These are phyloP conservation scores for Fusarium dimerum DNA, from an alignment of 2,329 filamentous ascomycete species.

Conservation along the genomic window DNA sequence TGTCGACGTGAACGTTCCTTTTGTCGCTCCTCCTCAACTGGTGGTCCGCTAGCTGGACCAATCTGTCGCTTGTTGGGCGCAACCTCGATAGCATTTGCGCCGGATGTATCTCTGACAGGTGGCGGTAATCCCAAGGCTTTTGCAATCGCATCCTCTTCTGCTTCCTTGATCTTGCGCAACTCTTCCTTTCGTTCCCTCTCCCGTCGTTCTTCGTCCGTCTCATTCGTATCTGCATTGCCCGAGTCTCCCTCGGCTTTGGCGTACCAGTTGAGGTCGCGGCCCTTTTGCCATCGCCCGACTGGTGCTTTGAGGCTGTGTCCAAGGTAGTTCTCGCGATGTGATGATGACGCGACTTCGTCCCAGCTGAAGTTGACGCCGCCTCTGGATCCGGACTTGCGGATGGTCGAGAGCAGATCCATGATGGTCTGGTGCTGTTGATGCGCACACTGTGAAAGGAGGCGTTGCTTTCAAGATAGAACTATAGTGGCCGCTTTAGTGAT, in stretches of 20 bases:
- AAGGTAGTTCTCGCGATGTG: constrained; percentile 86
- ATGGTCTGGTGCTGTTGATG: neutral
- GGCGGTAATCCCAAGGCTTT: constrained; percentile 78
- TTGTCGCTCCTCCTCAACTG: constrained; percentile 25
- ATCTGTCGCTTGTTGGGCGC: constrained; percentile 41
- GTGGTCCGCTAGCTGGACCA: constrained; percentile 29
- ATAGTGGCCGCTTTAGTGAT: neutral
- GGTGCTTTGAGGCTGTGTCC: constrained; percentile 91
- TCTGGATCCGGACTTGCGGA: constrained; percentile 87
- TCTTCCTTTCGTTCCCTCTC: constrained; percentile 72
- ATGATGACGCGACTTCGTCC: constrained; percentile 86
- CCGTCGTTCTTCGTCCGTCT: constrained; percentile 59
- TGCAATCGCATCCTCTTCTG: constrained; percentile 89
- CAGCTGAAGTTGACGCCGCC: constrained; percentile 96
- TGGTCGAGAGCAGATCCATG: constrained; percentile 93
- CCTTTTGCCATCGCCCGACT: constrained; percentile 88
- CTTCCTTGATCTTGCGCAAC: constrained; percentile 80
- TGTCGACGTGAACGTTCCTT: constrained; percentile 34
- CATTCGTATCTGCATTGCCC: constrained; percentile 46
- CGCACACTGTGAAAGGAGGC: neutral
- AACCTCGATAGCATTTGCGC: constrained; percentile 70
- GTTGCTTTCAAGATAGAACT: neutral
- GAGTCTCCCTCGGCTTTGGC: constrained; percentile 51
- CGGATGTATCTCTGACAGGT: constrained; percentile 58
- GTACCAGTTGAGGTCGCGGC: constrained; percentile 67